Evolutionary conservation across 2,329 filamentous ascomycete species (phyloP).

Genomic region (Scytalidium lignicola): DNA sequence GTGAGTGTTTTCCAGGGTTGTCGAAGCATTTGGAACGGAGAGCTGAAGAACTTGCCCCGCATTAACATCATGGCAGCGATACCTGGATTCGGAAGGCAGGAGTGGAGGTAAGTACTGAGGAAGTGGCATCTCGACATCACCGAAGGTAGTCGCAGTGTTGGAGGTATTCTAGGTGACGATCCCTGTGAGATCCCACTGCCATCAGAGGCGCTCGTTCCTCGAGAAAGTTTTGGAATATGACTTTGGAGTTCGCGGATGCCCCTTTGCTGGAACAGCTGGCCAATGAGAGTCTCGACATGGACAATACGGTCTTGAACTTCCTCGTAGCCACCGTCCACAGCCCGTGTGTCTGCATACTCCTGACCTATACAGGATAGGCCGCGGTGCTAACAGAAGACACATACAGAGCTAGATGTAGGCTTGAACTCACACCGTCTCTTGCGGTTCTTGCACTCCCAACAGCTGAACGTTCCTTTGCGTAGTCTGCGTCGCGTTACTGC

Average conservation of each 20-base stretch:
- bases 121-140: background rate
- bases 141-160: too few species aligned
- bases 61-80: background rate
- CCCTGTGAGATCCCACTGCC: too few species aligned
- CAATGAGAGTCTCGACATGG: slow-evolving; percentile 42
- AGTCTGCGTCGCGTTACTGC: slow-evolving; percentile 31
- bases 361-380: slow-evolving; percentile 42
- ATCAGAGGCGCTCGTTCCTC: too few species aligned
- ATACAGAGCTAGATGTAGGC: slow-evolving; percentile 26
- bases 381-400: slow-evolving; percentile 38
- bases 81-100: background rate
- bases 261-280: slow-evolving; percentile 31
- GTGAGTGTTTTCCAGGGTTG: background rate
- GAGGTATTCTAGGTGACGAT: too few species aligned
- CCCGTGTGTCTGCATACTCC: slow-evolving; percentile 28
- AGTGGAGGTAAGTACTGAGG: background rate
- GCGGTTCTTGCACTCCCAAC: slow-evolving; percentile 51
- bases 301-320: slow-evolving; percentile 35
- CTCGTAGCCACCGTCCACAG: background rate
- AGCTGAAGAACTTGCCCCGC: background rate
- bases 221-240: background rate
- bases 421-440: slow-evolving; percentile 45
- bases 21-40: background rate
- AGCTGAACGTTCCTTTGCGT: slow-evolving; percentile 48
- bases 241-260: background rate